phyloP scores from a whole-genome alignment of 495 filamentous ascomycete species.

The Penicillium soppii region DNA sequence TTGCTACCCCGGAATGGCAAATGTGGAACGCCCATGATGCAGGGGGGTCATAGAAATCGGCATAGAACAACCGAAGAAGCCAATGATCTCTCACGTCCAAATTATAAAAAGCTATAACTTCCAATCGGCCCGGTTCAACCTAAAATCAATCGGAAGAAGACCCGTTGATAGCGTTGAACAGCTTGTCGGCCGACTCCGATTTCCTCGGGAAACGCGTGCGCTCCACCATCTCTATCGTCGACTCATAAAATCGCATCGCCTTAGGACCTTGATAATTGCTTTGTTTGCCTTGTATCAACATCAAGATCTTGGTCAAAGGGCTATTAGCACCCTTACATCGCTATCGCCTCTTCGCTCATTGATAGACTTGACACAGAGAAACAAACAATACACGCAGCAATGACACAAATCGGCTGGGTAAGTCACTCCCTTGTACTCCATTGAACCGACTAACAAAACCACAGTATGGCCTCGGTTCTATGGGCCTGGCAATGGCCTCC shows the following conservation, averaged over 20 bases:
- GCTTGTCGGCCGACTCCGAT: constrained; percentile 32
- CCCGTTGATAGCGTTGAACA: not conserved
- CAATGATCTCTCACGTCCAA: too few species aligned
- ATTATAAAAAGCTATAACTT: not conserved
- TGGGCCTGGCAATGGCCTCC: constrained; percentile 50
- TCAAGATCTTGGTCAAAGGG: not conserved
- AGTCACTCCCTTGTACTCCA: not conserved
- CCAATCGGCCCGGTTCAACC: not conserved
- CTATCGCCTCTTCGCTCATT: too few species aligned
- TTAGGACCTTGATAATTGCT: not conserved
- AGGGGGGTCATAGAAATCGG: not conserved
- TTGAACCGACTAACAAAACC: constrained; percentile 3
- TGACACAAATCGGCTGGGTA: constrained; percentile 46
- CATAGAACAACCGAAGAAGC: not conserved
- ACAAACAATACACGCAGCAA: constrained; percentile 11
- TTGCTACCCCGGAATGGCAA: not conserved
- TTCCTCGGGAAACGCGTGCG: constrained; percentile 22
- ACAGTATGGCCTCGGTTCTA: constrained; percentile 49
- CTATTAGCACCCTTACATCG: too few species aligned
- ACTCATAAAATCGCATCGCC: not conserved
- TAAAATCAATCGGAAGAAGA: constrained; percentile 1
- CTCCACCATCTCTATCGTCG: constrained; percentile 13
- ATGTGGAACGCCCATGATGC: not conserved
- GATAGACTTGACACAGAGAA: not conserved
- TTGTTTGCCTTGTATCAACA: not conserved